These are phyloP conservation scores for Acrocalymma vagum DNA, from an alignment of 2,329 filamentous ascomycete genomes.

Conservation along the genomic window DNA sequence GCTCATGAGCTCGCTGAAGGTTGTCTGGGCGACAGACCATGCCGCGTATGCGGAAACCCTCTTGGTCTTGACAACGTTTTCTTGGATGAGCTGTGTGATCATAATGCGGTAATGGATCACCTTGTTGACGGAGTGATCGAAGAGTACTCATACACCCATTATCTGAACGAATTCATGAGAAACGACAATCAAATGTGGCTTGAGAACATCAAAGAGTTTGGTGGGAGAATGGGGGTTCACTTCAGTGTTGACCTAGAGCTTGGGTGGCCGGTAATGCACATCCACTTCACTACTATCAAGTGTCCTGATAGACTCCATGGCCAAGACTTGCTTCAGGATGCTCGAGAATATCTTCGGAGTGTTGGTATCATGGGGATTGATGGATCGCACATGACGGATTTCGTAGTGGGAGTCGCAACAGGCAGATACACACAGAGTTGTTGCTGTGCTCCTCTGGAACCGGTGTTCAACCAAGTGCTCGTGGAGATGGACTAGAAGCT, in stretches of 20 bases:
- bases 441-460: no score
- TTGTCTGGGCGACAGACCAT: not conserved
- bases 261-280: slow-evolving; percentile 1
- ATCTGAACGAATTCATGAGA: slow-evolving; percentile 10
- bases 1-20: slow-evolving; percentile 1
- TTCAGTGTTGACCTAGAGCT: not conserved
- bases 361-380: slow-evolving; percentile 5
- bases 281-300: slow-evolving; percentile 1
- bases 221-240: not conserved
- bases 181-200: slow-evolving; percentile 15
- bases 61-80: not conserved
- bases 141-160: slow-evolving; percentile 6
- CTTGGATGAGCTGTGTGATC: no score
- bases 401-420: slow-evolving; percentile 3
- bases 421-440: slow-evolving; percentile 5
- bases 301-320: not conserved
- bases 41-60: slow-evolving; percentile 1
- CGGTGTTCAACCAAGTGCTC: no score
- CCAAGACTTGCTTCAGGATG: slow-evolving; percentile 1
- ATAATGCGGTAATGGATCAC: not conserved
- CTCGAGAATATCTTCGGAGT: not conserved
- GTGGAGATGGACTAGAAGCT: no score
- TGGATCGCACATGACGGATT: not conserved
- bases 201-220: not conserved
- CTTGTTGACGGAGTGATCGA: not conserved